phyloP scores from a whole-genome alignment of 192 early-diverging fungal genomes.

The Dimargaris cristalligena region DNA sequence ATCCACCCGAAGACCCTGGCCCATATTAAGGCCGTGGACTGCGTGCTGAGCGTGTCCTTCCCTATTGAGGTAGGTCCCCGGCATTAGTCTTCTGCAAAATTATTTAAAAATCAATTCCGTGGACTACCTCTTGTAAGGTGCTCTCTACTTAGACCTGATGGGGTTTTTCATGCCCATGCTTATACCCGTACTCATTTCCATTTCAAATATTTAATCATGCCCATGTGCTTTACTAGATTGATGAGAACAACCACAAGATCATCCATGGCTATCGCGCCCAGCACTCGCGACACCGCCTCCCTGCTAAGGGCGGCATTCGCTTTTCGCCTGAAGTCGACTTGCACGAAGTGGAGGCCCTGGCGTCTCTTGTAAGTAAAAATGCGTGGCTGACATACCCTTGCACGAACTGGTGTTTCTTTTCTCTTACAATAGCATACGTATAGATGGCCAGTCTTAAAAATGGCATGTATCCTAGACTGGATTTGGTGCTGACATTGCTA shows the following conservation, averaged over 20 bases:
- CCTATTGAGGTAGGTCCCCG: constrained; percentile 34
- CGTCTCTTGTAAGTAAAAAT: constrained; percentile 28
- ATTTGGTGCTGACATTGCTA: no score
- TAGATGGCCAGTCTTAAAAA: no score
- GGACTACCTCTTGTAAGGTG: no score
- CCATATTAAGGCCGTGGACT: constrained; percentile 56
- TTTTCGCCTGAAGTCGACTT: constrained; percentile 61
- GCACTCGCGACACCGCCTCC: constrained; percentile 65
- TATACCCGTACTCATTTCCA: no score
- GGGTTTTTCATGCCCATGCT: no score
- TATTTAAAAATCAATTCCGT: no score
- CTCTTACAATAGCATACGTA: no score
- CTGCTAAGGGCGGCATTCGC: constrained; percentile 70
- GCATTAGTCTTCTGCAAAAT: no score
- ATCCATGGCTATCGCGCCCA: constrained; percentile 66
- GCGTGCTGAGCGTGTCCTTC: constrained; percentile 56
- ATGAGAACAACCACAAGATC: constrained; percentile 43
- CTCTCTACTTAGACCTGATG: no score
- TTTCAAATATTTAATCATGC: no score
- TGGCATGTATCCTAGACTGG: no score
- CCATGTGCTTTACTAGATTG: constrained; percentile 20
- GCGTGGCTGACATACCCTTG: no score
- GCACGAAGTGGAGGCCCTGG: constrained; percentile 67
- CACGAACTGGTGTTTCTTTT: neutral
- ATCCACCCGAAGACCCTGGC: constrained; percentile 37